These are phyloP conservation scores for Hypsizygus ulmarius DNA, from an alignment of 1,284 basidiomycete genomes.

Conservation along the genomic window DNA sequence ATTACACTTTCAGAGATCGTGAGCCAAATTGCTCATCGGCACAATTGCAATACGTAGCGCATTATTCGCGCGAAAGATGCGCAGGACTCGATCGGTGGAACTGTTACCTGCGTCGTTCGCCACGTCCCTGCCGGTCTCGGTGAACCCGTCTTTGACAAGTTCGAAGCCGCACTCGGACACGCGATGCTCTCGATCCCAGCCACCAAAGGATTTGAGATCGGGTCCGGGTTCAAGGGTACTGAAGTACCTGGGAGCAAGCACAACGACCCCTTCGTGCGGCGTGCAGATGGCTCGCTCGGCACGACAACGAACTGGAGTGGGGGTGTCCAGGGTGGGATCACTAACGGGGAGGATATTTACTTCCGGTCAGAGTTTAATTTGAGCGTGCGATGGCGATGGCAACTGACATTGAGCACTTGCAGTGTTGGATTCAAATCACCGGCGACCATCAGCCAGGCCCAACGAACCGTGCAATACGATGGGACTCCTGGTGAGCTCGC, in stretches of 20 bases:
- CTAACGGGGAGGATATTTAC: slow-evolving; percentile 97
- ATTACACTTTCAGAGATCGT: background rate
- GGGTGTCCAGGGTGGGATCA: slow-evolving; percentile 97
- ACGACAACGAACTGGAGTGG: slow-evolving; percentile 96
- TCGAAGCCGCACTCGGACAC: slow-evolving; percentile 94
- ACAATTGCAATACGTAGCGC: slow-evolving; percentile 49
- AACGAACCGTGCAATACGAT: slow-evolving; percentile 90
- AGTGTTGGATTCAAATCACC: slow-evolving; percentile 98
- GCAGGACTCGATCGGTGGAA: slow-evolving; percentile 95
- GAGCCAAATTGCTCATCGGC: background rate
- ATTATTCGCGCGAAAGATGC: slow-evolving; percentile 92
- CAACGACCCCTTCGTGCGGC: slow-evolving; percentile 86
- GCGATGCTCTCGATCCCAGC: slow-evolving; percentile 99
- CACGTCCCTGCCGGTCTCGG: slow-evolving; percentile 89
- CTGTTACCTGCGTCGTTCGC: slow-evolving; percentile 95
- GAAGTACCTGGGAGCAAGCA: slow-evolving; percentile 91
- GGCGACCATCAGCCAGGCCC: slow-evolving; percentile 94
- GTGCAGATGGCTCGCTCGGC: slow-evolving; percentile 70
- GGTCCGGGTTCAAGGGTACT: slow-evolving; percentile 96
- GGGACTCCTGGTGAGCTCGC: slow-evolving; percentile 86
- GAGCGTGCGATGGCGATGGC: background rate
- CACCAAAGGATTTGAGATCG: slow-evolving; percentile 98
- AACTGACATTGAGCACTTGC: background rate
- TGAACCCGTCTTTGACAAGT: slow-evolving; percentile 98
- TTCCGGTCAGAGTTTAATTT: slow-evolving; percentile 62